These are phyloP conservation scores for Tephrocybe sp. DNA, from an alignment of 768 basidiomycete genomes.

Conservation along the genomic window DNA sequence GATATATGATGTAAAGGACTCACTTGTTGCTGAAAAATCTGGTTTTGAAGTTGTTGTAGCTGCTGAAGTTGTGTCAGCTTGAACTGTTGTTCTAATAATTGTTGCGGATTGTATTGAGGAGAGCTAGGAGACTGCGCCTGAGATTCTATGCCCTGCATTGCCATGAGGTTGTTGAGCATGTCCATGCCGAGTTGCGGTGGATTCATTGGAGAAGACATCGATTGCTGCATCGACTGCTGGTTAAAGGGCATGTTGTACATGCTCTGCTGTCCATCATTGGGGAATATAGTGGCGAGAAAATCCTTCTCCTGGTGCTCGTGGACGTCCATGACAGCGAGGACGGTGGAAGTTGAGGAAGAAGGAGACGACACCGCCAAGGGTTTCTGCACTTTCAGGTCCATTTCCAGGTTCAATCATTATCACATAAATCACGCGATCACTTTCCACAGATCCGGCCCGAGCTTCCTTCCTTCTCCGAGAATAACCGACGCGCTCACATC, in stretches of 20 bases:
- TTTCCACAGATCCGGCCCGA: background rate
- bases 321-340: conserved; percentile 13
- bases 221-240: conserved; percentile 14
- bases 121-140: conserved; percentile 20
- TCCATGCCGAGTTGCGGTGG: conserved; percentile 43
- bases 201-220: conserved; percentile 16
- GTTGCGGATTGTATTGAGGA: conserved; percentile 37
- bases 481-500: too few species aligned
- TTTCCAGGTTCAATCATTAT: conserved; percentile 7
- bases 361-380: background rate
- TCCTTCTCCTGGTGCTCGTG: conserved; percentile 21
- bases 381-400: background rate
- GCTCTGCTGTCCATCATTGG: conserved; percentile 14
- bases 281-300: conserved; percentile 20
- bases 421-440: conserved; percentile 10
- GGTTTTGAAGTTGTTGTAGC: conserved; percentile 74
- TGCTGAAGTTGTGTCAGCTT: conserved; percentile 70
- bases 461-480: background rate
- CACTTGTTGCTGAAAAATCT: conserved; percentile 92
- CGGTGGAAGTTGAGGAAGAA: conserved; percentile 5
- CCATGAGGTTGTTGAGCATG: conserved; percentile 49
- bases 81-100: conserved; percentile 73
- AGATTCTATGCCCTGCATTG: conserved; percentile 42
- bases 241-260: conserved; percentile 7
- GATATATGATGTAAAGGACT: conserved; percentile 8